Base-by-base conservation (phyloP, 164 flowering plant species). In the Magnolia sinica region DNA sequence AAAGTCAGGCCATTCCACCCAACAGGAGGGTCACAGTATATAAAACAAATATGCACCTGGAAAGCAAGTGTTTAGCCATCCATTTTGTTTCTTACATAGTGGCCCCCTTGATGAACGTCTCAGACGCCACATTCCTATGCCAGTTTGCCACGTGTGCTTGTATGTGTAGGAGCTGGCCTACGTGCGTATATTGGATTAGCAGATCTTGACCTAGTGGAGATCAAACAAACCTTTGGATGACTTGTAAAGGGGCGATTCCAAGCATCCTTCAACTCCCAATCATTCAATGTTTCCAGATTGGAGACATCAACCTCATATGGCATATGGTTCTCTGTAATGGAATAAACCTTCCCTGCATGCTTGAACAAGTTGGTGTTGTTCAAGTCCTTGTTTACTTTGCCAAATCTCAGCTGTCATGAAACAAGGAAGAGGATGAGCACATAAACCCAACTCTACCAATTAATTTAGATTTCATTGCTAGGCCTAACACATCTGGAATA, bases 201-300 rank as follows among this genome's bases (percentile, higher is more conserved):
- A 37, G 0, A 37, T 37, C 45, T 37, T 37, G 45, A 37, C 45
- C 45, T 4, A 1, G 61, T 68, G 7, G 24, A 68, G 16, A 13
- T 68, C 64, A 59, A 63, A 55, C 37, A 8, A 68, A 79, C 82
- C 79, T 79, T 79, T 37, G 82, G 79, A 73, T 79, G 82, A 51
- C 76, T 73, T 7, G 79, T 72, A 49, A 76, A 79, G 27, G 82
- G 76, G 31, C 82, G 82, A 59, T 72, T 49, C 82, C 82, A 79
- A 67, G 76, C 68, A 19, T 67, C 73, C 29, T 59, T 19, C 3
- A 79, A 13, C 29, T 72, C 79, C 82, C 82, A 79, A 7, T 6
- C 37, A 10, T 65, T n/a, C 59, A 68, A 23, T 45, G 78, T 76
- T 1, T 76, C 31, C 29, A 78, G 50, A 27, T 22, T 70, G 37